These are phyloP conservation scores for Colletotrichum brevisporum DNA, from an alignment of 2,329 filamentous ascomycete genomes.

Conservation along the genomic window DNA sequence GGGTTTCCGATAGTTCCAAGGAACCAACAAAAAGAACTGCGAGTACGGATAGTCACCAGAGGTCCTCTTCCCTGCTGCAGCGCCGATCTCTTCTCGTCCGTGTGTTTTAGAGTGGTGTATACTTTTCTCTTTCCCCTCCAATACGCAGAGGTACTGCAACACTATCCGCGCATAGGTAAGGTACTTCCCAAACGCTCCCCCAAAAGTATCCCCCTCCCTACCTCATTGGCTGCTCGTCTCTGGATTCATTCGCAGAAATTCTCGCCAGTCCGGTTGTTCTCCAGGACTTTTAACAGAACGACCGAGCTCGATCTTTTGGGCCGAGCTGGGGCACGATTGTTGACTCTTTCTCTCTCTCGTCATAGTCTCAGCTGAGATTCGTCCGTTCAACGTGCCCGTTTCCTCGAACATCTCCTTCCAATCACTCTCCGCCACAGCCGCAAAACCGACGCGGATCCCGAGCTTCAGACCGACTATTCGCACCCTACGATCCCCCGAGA, in stretches of 20 bases:
- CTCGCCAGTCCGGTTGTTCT: slow-evolving; percentile 2
- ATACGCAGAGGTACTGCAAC: too few relatives aligned
- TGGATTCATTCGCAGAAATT: slow-evolving; percentile 32
- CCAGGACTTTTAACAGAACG: background rate
- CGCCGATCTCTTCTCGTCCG: slow-evolving; percentile 12
- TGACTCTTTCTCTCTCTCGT: background rate
- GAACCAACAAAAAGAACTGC: slow-evolving; percentile 1
- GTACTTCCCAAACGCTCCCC: background rate
- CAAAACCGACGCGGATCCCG: background rate
- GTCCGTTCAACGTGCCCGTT: background rate
- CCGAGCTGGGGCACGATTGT: background rate
- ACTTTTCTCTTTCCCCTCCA: background rate
- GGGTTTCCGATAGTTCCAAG: background rate
- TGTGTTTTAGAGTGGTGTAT: background rate
- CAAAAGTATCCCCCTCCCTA: slow-evolving; percentile 9
- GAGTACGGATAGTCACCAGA: background rate
- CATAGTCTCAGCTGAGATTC: background rate
- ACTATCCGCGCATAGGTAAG: too few relatives aligned
- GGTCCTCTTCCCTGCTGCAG: slow-evolving; percentile 6
- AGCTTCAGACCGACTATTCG: background rate
- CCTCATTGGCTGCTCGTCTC: slow-evolving; percentile 24
- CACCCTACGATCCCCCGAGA: background rate
- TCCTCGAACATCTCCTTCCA: too few relatives aligned
- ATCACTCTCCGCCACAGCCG: background rate
- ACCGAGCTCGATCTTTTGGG: background rate